Base-by-base conservation (phyloP, 257 asterid genomes). In the Phtheirospermum japonicum region DNA sequence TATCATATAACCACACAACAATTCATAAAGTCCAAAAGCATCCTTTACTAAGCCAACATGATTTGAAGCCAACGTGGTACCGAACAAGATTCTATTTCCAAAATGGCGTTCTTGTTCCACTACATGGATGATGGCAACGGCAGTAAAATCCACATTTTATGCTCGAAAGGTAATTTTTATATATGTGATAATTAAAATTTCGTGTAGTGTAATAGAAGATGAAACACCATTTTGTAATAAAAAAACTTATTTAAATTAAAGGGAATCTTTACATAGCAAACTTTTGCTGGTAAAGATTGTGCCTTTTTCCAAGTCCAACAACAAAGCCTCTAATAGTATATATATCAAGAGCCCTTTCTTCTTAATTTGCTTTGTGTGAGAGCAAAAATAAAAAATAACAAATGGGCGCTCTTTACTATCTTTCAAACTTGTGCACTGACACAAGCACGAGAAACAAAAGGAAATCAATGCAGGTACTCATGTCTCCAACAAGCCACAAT, bases 371-470 rank as follows among this genome's bases (percentile, higher is more conserved):
- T 63, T 40, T 46, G 68, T 6, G 39, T 16, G 52, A 70, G 50
- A 50, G 34, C 31, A 57, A 49, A 36, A 59, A 67, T 40, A 10
- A 40, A 1, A 3, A 40, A 2, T 13, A 3, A 7, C 10, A 36
- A 73, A 91, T 91, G 98, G 96, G 95, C 49, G 98, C 89, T 75
- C 94, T 91, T 61, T 82, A 86, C 30, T 91, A 81, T 74, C 87
- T 91, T n/a, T 83, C 86, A 4, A 80, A 76, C 74, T 72, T 91
- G 16, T 91, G 94, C 79, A 69, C 75, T 28, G 76, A 72, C 77
- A 73, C 85, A 62, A 71, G 72, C 75, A 68, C 70, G 33, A 77
- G 84, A 76, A 65, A 28, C 75, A 91, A 64, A 76, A 86, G 80
- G 79, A 91, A 76, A 70, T 71, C 98, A 76, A 69, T 84, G 78